Conservation (phyloP, 805 yeast species). For the Candida awuae region DNA sequence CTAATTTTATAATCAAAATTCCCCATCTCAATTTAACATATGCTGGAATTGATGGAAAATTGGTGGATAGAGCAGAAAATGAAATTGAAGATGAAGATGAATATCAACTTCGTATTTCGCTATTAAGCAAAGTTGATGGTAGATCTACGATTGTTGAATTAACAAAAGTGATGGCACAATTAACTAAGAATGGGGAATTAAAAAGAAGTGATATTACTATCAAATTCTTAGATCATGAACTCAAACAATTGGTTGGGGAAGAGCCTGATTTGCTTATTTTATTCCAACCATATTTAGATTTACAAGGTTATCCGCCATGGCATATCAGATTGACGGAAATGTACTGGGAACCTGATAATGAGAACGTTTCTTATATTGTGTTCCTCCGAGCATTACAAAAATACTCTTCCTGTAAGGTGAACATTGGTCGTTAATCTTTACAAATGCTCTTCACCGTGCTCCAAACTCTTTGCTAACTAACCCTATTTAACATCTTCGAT, state of each 20-base stretch:
- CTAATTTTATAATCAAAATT: constrained; percentile 51
- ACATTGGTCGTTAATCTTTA: constrained; percentile 49
- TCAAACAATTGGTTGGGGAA: constrained; percentile 67
- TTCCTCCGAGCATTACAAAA: constrained; percentile 70
- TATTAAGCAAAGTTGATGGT: constrained; percentile 76
- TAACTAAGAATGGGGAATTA: constrained; percentile 55
- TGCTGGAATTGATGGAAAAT: constrained; percentile 33
- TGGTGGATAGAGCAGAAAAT: constrained; percentile 22
- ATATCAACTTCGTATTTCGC: constrained; percentile 52
- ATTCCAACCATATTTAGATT: constrained; percentile 79
- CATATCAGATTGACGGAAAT: constrained; percentile 85
- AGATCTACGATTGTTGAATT: constrained; percentile 83
- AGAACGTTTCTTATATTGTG: constrained; percentile 71
- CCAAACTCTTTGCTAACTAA: too few species aligned
- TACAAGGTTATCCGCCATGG: constrained; percentile 98
- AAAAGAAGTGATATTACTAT: constrained; percentile 61
- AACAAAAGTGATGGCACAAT: constrained; percentile 75
- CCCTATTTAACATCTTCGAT: too few species aligned
- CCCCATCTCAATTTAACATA: constrained; percentile 57
- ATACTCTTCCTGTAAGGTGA: constrained; percentile 74
- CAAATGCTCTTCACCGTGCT: not conserved
- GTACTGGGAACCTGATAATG: constrained; percentile 85
- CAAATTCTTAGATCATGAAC: constrained; percentile 65
- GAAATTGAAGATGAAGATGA: constrained; percentile 17
- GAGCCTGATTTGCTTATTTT: constrained; percentile 86